Evolutionary conservation across 1,139 yeast species (phyloP).

Genomic region (Taphrina confusa): DNA sequence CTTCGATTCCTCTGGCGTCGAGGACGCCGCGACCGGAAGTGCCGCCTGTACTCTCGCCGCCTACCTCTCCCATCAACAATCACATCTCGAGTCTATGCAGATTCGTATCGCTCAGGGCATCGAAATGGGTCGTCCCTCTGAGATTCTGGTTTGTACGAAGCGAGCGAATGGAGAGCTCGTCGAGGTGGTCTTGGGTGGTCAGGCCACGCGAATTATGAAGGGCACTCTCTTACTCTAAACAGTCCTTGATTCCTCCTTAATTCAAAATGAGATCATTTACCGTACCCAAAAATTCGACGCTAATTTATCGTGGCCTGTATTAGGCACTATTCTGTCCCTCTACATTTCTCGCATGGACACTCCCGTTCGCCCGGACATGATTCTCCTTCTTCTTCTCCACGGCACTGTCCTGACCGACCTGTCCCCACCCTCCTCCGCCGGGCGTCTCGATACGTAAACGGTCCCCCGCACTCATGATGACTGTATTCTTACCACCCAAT

Average conservation of each 20-base stretch:
- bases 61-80: background rate
- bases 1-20: slow-evolving; percentile 7
- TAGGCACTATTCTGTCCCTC: slow-evolving; percentile 32
- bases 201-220: slow-evolving; percentile 15
- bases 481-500: slow-evolving; percentile 62
- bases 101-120: slow-evolving; percentile 12
- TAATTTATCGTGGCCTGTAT: background rate
- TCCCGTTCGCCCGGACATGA: slow-evolving; percentile 25
- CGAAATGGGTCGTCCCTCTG: slow-evolving; percentile 25
- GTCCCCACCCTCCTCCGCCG: slow-evolving; percentile 53
- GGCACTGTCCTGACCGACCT: background rate
- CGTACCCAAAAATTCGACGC: too few species aligned
- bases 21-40: slow-evolving; percentile 30
- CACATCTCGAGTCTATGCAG: background rate
- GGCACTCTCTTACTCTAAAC: slow-evolving; percentile 2
- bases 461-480: slow-evolving; percentile 57
- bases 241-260: background rate
- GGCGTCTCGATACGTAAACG: slow-evolving; percentile 56
- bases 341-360: slow-evolving; percentile 4
- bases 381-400: background rate
- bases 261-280: background rate
- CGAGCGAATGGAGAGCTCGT: background rate
- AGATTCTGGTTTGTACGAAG: slow-evolving; percentile 4
- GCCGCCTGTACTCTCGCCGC: slow-evolving; percentile 23
- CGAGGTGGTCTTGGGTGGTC: slow-evolving; percentile 15